Conservation (phyloP, 306 rosid genomes). For the Prunus padus region DNA sequence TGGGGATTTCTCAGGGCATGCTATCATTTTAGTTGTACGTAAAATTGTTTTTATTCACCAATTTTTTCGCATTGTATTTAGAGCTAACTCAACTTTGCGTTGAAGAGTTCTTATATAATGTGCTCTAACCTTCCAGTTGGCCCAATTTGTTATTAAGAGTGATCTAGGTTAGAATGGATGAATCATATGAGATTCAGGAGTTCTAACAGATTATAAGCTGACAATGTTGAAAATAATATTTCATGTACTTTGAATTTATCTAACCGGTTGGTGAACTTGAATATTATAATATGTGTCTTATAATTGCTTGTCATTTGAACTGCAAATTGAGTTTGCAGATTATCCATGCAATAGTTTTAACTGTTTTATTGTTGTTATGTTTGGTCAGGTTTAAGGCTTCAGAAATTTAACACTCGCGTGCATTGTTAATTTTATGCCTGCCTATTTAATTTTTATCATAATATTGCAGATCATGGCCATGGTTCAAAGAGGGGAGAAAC, state of each 20-base stretch:
- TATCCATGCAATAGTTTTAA: neutral
- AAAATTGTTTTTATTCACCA: too few relatives aligned
- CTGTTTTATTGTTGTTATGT: neutral
- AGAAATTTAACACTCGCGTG: neutral
- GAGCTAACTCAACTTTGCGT: too few relatives aligned
- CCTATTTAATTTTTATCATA: constrained; percentile 20
- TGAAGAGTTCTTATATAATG: too few relatives aligned
- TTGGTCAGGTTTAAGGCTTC: constrained; percentile 12
- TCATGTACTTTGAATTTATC: neutral
- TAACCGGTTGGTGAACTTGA: neutral
- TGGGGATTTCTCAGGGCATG: neutral
- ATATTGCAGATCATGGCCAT: constrained; percentile 80
- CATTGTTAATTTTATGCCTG: constrained; percentile 18
- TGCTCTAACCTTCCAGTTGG: neutral
- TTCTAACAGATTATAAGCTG: neutral
- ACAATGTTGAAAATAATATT: neutral
- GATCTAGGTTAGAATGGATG: neutral
- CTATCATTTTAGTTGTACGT: neutral
- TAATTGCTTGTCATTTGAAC: neutral
- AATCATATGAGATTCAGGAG: neutral
- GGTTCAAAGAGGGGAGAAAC: constrained; percentile 92
- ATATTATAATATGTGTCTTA: neutral
- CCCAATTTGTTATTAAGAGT: neutral
- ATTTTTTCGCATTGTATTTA: too few relatives aligned
- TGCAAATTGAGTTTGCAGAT: neutral